Evolutionary conservation across 2,329 filamentous ascomycete species (phyloP), one percentile per base, ranked within the genome.

Genomic region (Chalaropsis ovoidea): DNA sequence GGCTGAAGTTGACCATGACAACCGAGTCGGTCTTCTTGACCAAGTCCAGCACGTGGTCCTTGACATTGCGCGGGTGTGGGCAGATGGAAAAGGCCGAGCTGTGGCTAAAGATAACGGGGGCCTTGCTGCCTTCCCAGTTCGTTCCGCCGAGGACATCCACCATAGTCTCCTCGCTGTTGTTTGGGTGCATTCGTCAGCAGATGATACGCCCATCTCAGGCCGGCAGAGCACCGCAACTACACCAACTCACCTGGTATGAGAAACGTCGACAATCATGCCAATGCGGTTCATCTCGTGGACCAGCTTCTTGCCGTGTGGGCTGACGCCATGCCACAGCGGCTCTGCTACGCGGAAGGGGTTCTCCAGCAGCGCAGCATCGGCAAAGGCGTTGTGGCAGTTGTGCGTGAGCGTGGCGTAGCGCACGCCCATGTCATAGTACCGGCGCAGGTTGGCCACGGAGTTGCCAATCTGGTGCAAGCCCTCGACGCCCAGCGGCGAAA

Each of bases 391-490:
- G 75, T 95, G 89, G 76, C 92, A 96, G 74, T 95, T 95, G 78
- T 95, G 93, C 1, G 90, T 96, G 17, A 97, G 78, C 0, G 92
- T 96, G 19, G 87, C 86, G 72, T 96, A 96, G 62, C 90, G 86
- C 4, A 92, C 91, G 1, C 93, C 93, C 2, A 95, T 79, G 2
- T 81, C 78, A 74, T 94, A 80, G 74, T 87, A 96, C 27, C 84
- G 80, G 6, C 93, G 85, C 10, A 97, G 78, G 65, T 86, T 91
- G 49, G 87, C 81, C 27, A 86, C 79, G 0, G 86, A 89, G 76
- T 96, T 96, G 67, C 90, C 92, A 70, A 97, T 95, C 71, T 96
- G 93, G 73, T 97, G 93, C 7, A 96, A 81, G 2, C 93, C 93
- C 76, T 96, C 91, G 63, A 95, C 84, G 2, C 87, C 89, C 3